Evolutionary conservation across 2,329 filamentous ascomycete species (phyloP), one percentile per base, ranked within the genome.

Genomic region (Lecanicillium sp.): DNA sequence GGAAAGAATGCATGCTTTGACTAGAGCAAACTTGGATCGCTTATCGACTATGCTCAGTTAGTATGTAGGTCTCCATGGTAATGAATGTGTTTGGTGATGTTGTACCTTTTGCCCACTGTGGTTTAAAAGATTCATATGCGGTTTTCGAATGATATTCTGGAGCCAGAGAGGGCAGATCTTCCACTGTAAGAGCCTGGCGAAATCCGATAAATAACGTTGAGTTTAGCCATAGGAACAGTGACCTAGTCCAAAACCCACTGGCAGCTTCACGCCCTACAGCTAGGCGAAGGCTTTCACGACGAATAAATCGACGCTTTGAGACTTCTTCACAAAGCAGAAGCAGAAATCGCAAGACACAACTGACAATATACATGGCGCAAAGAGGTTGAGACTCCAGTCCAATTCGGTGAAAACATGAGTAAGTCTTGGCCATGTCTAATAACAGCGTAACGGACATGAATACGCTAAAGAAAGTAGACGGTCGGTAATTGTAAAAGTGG

Each of bases 381-480:
- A 62, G 47, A 3, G 40, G 19, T n/a, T n/a, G n/a, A n/a, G n/a
- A n/a, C 4, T 33, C 14, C 20, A 55, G 43, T 4, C 40, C 40
- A 12, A 41, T 41, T 6, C 59, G 52, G 5, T 63, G 48, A 51
- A 56, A 62, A 1, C 58, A 48, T 0, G 61, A 63, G 19, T 61
- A 44, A 2, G 51, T 45, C 9, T 52, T 47, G 2, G 58, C 54
- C 15, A 56, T 44, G 15, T 65, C 60, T 18, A 61, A 54, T 12
- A 63, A 31, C 5, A 56, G 43, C 0, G 56, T 54, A 11, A 53
- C 38, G 30, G 61, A 43, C 4, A 65, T 48, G 30, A 56, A 65
- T 8, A 40, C 11, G 28, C 45, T 50, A 12, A 64, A 44, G 2
- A 65, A 33, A 0, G 51, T 44, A 0, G 62, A 62, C 1, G 61